Evolutionary conservation across 495 filamentous ascomycete genomes (phyloP).

Genomic region (Neurospora tetraspora): DNA sequence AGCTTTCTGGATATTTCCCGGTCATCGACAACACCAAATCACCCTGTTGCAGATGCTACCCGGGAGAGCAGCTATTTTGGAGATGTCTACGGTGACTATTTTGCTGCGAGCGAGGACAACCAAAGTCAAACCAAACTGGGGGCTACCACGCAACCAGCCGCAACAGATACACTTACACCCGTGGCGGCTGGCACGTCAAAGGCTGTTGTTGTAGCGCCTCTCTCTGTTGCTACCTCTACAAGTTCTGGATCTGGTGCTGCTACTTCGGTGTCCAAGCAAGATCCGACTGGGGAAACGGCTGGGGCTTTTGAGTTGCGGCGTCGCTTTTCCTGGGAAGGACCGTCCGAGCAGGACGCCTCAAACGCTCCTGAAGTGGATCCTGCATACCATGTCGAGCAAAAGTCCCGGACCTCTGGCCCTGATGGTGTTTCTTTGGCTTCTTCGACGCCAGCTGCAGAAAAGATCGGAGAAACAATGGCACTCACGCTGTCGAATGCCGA

Average conservation of each 20-base stretch:
- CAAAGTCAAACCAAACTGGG: background rate
- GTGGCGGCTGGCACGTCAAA: background rate
- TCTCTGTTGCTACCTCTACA: background rate
- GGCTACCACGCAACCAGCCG: background rate
- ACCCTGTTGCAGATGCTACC: constrained; percentile 12
- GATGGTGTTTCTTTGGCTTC: background rate
- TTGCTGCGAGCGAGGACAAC: constrained; percentile 21
- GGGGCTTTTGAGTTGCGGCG: constrained; percentile 11
- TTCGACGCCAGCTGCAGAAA: background rate
- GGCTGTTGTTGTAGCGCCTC: background rate
- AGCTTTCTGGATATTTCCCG: constrained; percentile 3
- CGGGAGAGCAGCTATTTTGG: constrained; percentile 38
- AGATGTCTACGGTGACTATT: constrained; percentile 37
- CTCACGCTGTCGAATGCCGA: background rate
- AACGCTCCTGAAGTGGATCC: background rate
- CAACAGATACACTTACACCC: background rate
- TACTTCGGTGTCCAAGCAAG: background rate
- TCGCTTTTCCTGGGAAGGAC: constrained; percentile 47
- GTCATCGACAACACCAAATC: constrained; percentile 9
- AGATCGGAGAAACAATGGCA: background rate
- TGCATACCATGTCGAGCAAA: constrained; percentile 3
- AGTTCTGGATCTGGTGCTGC: background rate
- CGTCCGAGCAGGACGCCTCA: constrained; percentile 10
- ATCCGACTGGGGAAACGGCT: background rate
- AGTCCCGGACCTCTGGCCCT: constrained; percentile 3